phyloP scores from a whole-genome alignment of 2,329 filamentous ascomycete genomes.

The Fusarium sp. region DNA sequence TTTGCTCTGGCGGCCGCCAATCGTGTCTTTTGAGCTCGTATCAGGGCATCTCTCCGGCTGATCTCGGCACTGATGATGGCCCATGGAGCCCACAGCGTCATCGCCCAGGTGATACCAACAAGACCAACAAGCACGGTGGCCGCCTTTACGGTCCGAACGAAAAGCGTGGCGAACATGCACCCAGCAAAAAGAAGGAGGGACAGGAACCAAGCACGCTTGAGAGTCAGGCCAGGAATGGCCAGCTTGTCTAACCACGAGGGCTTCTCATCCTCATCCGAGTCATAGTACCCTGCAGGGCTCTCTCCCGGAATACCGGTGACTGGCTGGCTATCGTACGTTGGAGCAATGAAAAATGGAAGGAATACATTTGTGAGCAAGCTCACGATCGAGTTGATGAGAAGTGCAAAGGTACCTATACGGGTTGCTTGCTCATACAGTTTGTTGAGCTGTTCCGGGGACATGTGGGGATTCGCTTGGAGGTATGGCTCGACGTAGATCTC shows the following conservation, averaged over 20 bases:
- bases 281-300: slow-evolving; percentile 42
- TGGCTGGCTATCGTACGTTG: slow-evolving; percentile 72
- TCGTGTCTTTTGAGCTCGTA: slow-evolving; percentile 53
- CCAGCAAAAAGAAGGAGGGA: slow-evolving; percentile 85
- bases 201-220: slow-evolving; percentile 87
- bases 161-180: slow-evolving; percentile 85
- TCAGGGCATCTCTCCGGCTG: slow-evolving; percentile 76
- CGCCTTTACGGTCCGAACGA: slow-evolving; percentile 75
- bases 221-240: slow-evolving; percentile 83
- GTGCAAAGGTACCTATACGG: slow-evolving; percentile 86
- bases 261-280: slow-evolving; percentile 47
- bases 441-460: slow-evolving; percentile 81
- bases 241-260: slow-evolving; percentile 67
- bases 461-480: slow-evolving; percentile 79
- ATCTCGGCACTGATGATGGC: slow-evolving; percentile 95
- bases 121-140: slow-evolving; percentile 83
- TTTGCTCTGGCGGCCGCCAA: slow-evolving; percentile 23
- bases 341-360: slow-evolving; percentile 85
- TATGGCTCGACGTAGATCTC: slow-evolving; percentile 91
- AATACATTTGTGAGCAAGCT: slow-evolving; percentile 85
- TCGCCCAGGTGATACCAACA: slow-evolving; percentile 90
- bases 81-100: slow-evolving; percentile 94
- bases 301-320: slow-evolving; percentile 48
- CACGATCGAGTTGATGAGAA: slow-evolving; percentile 87
- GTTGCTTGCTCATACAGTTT: slow-evolving; percentile 85